These are phyloP conservation scores for Atkinsonella hypoxylon DNA, from an alignment of 2,329 filamentous ascomycete genomes.

Conservation along the genomic window DNA sequence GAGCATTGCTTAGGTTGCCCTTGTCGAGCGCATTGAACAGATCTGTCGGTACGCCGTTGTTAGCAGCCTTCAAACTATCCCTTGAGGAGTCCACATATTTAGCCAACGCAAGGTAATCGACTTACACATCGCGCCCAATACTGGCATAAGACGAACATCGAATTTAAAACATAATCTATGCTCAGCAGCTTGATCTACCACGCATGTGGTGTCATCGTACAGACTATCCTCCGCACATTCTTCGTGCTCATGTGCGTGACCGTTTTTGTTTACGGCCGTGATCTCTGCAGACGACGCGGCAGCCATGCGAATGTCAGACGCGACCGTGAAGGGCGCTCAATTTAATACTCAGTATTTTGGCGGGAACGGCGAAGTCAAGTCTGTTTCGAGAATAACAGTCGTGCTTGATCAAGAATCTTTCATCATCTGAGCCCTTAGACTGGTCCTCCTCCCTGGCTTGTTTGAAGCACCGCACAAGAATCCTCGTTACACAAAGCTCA, in stretches of 20 bases:
- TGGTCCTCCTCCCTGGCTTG: too few relatives aligned
- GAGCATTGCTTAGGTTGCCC: constrained; percentile 38
- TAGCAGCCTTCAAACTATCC: neutral
- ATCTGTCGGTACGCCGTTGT: constrained; percentile 14
- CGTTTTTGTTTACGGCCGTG: constrained; percentile 5
- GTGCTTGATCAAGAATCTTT: too few relatives aligned
- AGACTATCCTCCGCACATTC: constrained; percentile 7
- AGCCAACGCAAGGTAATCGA: neutral
- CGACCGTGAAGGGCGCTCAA: neutral
- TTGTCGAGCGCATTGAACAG: constrained; percentile 37
- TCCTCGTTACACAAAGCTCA: too few relatives aligned
- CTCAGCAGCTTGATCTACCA: constrained; percentile 32
- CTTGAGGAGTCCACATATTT: neutral
- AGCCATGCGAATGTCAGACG: neutral
- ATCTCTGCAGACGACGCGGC: constrained; percentile 4
- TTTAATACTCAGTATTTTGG: neutral
- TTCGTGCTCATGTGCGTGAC: constrained; percentile 8
- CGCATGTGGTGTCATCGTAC: constrained; percentile 14
- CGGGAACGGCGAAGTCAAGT: too few relatives aligned
- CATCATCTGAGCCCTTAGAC: too few relatives aligned
- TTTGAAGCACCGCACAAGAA: too few relatives aligned
- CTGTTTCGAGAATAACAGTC: too few relatives aligned
- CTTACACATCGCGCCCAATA: constrained; percentile 41
- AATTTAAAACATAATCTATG: constrained; percentile 40
- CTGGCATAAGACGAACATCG: constrained; percentile 39